Base-by-base conservation (phyloP, 352 stramenopile species). In the Globisporangium canariense region DNA sequence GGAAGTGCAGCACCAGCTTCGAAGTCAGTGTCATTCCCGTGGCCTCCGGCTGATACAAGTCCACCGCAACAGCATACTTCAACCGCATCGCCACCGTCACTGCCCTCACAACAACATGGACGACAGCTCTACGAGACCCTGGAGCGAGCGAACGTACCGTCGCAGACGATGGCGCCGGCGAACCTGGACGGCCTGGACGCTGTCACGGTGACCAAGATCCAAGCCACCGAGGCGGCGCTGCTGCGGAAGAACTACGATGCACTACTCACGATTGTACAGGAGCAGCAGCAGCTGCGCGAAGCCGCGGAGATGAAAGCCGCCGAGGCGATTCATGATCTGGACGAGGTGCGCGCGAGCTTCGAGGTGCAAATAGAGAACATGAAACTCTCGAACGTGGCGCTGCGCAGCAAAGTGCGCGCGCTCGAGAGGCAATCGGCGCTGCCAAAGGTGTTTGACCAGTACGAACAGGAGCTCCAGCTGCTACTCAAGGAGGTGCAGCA, bases 221-320 rank as follows among this genome's bases (percentile, higher is more conserved):
- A 87, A 61, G 73, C 75, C 18, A 79, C 73, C 2, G 84, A 93
- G 66, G 80, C 83, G 2, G 71, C 73, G 11, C 64, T 94, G 41
- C 62, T 94, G 0, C 81, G 86, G 3, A 88, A 84, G 28, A 92
- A 94, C 68, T 94, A 94, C 47, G 81, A 94, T 41, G 76, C 81
- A 13, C 53, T 94, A 18, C 80, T 94, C n/a, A 77, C 68, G 18
- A 79, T 94, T 51, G 78, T 94, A 6, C 81, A 82, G 9, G 83
- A 92, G 59, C 81, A 92, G 64, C 81, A 90, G 60, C 69, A 79
- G 62, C 70, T 79, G 3, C 81, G 83, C 40, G 79, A 91, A 36
- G 68, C 54, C 1, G 81, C 83, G 4, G 79, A 92, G 57, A 47
- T 65, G 13, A 71, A 61, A 38, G 78, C 78, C 2, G 30, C 55